phyloP scores from a whole-genome alignment of 2,329 filamentous ascomycete species.

The Stylonectria norvegica region DNA sequence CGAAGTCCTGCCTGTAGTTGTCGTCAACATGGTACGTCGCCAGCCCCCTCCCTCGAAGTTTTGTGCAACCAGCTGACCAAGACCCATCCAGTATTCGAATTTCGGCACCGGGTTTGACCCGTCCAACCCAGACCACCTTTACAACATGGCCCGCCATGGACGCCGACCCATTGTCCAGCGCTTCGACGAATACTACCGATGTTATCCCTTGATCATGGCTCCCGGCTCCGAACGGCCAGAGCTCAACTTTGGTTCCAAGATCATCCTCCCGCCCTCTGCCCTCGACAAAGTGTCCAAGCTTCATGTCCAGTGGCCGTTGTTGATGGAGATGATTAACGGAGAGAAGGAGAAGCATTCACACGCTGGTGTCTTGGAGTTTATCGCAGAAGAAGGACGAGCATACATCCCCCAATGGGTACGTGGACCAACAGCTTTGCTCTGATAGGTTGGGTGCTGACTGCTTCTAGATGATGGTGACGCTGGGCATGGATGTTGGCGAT shows the following conservation, averaged over 20 bases:
- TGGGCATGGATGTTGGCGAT: constrained; percentile 86
- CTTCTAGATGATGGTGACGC: constrained; percentile 83
- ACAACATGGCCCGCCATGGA: constrained; percentile 45
- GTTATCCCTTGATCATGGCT: constrained; percentile 93
- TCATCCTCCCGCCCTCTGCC: constrained; percentile 93
- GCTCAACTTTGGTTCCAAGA: constrained; percentile 95
- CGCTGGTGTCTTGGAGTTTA: constrained; percentile 93
- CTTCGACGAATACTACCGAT: constrained; percentile 98
- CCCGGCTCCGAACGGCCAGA: constrained; percentile 84
- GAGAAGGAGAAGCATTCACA: constrained; percentile 77
- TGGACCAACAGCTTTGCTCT: constrained; percentile 7
- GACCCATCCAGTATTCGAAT: constrained; percentile 31
- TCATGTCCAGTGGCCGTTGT: constrained; percentile 94
- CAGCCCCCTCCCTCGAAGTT: not conserved
- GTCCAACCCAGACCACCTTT: constrained; percentile 46
- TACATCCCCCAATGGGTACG: constrained; percentile 93
- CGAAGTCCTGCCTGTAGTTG: constrained; percentile 1
- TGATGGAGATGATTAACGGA: constrained; percentile 94
- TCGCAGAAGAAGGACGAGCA: constrained; percentile 92
- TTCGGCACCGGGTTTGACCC: constrained; percentile 45
- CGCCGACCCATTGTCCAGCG: constrained; percentile 60
- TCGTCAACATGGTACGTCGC: constrained; percentile 20
- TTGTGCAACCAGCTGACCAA: constrained; percentile 3
- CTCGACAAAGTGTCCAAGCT: constrained; percentile 94
- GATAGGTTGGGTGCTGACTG: constrained; percentile 17